phyloP scores from a whole-genome alignment of 176 grass and related monocot genomes.

The Triticum aestivum region IWGSC_CS_RefSeq_v2.1 NC_057808.1:462332209-462332708 shows the following conservation, averaged over 20 bases:
- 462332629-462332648: background rate
- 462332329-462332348: too few species aligned
- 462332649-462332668: background rate
- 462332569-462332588: background rate
- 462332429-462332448: conserved; percentile 57
- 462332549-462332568: background rate
- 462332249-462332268: background rate
- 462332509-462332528: conserved; percentile 60
- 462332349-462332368: background rate
- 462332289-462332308: background rate
- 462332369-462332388: background rate
- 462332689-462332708: background rate
- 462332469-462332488: conserved; percentile 66
- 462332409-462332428: background rate
- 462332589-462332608: background rate
- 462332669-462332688: background rate
- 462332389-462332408: too few species aligned
- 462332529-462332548: background rate
- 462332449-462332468: conserved; percentile 76
- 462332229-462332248: conserved; percentile 6
- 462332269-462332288: too few species aligned
- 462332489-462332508: conserved; percentile 54
- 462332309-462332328: background rate
- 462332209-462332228: background rate
- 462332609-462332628: background rate